Conservation (phyloP, 192 early-diverging fungal genomes). For the Mortierella hygrophila region DNA sequence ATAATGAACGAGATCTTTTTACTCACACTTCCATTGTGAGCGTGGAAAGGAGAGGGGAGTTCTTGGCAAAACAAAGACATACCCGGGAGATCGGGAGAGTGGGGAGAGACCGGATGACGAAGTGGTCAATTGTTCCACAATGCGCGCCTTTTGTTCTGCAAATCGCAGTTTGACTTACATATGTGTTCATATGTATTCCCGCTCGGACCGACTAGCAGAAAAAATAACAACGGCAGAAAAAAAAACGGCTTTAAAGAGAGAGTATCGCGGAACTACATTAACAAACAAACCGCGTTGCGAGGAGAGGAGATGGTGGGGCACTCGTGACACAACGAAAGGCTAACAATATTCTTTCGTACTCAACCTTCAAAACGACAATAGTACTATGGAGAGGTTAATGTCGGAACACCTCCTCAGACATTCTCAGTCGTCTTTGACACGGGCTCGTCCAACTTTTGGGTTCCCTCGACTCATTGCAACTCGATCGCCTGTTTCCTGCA, state of each 20-base stretch:
- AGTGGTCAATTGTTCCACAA: slow-evolving; percentile 1
- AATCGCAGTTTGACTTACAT: not conserved
- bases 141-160: not conserved
- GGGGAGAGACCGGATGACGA: not conserved
- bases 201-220: not conserved
- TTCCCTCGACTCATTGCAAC: slow-evolving; percentile 92
- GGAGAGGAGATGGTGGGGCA: not conserved
- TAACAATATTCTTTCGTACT: not conserved
- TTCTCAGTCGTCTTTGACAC: slow-evolving; percentile 97
- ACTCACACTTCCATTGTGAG: too few relatives aligned
- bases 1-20: not conserved
- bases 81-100: not conserved
- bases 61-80: not conserved
- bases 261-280: not conserved
- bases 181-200: not conserved
- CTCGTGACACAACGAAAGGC: not conserved
- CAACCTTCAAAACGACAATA: slow-evolving; percentile 43
- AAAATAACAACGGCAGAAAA: not conserved
- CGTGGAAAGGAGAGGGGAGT: not conserved
- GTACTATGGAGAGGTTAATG: slow-evolving; percentile 92
- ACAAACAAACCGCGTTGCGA: not conserved
- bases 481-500: slow-evolving; percentile 98
- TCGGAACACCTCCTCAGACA: slow-evolving; percentile 90
- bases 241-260: not conserved
- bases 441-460: slow-evolving; percentile 96